Evolutionary conservation across 2,329 filamentous ascomycete species (phyloP), one percentile per base, ranked within the genome.

Genomic region (Fusarium sp.): DNA sequence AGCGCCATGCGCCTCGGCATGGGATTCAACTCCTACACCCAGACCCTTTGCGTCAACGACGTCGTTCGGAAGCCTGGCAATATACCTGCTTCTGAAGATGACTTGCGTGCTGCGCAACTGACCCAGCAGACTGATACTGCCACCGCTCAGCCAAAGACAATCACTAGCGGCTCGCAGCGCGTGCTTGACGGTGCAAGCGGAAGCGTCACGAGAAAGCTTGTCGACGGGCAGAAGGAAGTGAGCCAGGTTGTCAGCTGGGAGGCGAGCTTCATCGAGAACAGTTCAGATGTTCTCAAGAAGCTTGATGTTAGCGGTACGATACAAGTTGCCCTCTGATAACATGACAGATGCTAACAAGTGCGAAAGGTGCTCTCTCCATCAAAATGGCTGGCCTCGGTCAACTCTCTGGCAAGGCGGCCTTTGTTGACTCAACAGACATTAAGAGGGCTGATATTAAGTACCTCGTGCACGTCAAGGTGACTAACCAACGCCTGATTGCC

Each of bases 11-110:
- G 48, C 8, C 23, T 58, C 8, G 47, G 47, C 17, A 31, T 36
- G 29, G 43, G 55, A 2, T 59, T 53, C 36, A 59, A 59, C 29
- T 36, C 35, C 7, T 59, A 42, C 13, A 59, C 49, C 4, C 42
- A 54, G n/a, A 17, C 40, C 15, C 25, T 59, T 2, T 54, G 56
- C 7, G 27, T 51, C 17, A 36, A 58, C 17, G 56, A 60, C 23
- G 50, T 45, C 15, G 57, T 60, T 11, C 4, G 35, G 9, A 21
- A 21, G 13, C 29, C 31, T 10, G 45, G 45, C 1, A 18, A 18
- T 3, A 23, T 35, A 4, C 11, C 29, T 13, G 45, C 31, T 3
- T 10, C 18, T n/a, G 45, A 47, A 15, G 17, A 15, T 11, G 31
- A 47, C 27, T 25, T 47, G 45, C 17, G 11, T 18, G 42, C 25